Conservation (phyloP, 768 basidiomycete species). For the Pholiota molesta region DNA sequence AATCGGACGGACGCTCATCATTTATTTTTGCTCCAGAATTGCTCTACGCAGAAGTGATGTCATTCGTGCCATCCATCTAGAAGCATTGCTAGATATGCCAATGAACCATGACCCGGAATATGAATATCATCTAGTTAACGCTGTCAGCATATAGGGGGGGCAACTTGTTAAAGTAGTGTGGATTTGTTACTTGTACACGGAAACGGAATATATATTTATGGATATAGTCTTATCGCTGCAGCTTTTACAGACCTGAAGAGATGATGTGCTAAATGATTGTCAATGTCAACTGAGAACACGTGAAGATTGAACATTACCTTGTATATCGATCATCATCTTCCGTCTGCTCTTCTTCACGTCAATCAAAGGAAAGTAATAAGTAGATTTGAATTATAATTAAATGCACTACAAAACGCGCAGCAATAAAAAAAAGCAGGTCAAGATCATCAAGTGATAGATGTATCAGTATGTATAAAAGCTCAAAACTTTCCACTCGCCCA, state of each 20-base stretch:
- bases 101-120: not conserved
- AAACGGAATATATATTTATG: slow-evolving; percentile 9
- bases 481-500: slow-evolving; percentile 59
- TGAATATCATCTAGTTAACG: not conserved
- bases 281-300: too few species aligned
- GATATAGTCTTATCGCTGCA: slow-evolving; percentile 6
- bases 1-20: not conserved
- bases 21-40: slow-evolving; percentile 47
- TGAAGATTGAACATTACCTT: too few species aligned
- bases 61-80: slow-evolving; percentile 69
- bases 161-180: slow-evolving; percentile 6
- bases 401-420: not conserved
- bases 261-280: not conserved
- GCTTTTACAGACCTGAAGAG: not conserved
- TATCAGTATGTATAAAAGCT: slow-evolving; percentile 19
- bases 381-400: not conserved
- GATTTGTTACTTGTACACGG: slow-evolving; percentile 8
- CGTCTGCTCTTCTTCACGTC: not conserved
- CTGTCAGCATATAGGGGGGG: slow-evolving; percentile 1
- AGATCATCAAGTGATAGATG: slow-evolving; percentile 4
- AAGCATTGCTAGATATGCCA: not conserved
- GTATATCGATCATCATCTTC: too few species aligned
- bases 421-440: slow-evolving; percentile 4
- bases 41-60: slow-evolving; percentile 82
- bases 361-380: not conserved